phyloP scores from a whole-genome alignment of 345 rosid genomes.

The Lepidium didymum region DNA sequence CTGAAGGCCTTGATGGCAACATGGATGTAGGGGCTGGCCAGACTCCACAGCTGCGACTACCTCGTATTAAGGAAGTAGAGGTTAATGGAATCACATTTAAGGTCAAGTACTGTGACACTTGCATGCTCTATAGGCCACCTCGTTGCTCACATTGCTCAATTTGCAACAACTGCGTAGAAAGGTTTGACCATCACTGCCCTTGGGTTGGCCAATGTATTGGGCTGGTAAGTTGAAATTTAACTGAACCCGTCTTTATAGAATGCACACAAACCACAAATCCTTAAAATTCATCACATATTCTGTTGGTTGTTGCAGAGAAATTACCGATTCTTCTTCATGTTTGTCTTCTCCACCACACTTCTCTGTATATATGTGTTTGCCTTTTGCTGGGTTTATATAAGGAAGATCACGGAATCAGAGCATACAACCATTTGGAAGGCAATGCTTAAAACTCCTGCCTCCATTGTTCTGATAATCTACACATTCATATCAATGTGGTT shows the following conservation, averaged over 20 bases:
- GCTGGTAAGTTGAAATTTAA: conserved; percentile 44
- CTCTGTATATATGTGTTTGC: conserved; percentile 86
- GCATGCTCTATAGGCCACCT: conserved; percentile 97
- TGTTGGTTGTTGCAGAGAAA: conserved; percentile 66
- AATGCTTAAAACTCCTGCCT: conserved; percentile 50
- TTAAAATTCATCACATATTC: not conserved
- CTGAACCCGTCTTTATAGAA: not conserved
- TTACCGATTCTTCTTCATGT: conserved; percentile 96
- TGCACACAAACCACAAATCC: not conserved
- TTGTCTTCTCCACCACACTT: conserved; percentile 77
- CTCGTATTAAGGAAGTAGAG: conserved; percentile 83
- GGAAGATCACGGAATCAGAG: conserved; percentile 60
- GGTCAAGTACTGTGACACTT: conserved; percentile 92
- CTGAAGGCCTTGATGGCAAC: conserved; percentile 58
- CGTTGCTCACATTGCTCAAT: conserved; percentile 99
- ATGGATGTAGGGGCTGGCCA: conserved; percentile 56
- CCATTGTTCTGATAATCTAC: conserved; percentile 75
- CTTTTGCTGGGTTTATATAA: conserved; percentile 93
- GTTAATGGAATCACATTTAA: conserved; percentile 70
- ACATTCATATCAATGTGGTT: conserved; percentile 96
- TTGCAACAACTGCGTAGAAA: conserved; percentile 94
- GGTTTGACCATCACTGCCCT: conserved; percentile 98
- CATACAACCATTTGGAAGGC: conserved; percentile 37
- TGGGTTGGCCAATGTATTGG: conserved; percentile 99
- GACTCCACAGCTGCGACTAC: conserved; percentile 74